Evolutionary conservation across 164 flowering plant species (phyloP).

Genomic region (Macadamia tetraphylla): DNA sequence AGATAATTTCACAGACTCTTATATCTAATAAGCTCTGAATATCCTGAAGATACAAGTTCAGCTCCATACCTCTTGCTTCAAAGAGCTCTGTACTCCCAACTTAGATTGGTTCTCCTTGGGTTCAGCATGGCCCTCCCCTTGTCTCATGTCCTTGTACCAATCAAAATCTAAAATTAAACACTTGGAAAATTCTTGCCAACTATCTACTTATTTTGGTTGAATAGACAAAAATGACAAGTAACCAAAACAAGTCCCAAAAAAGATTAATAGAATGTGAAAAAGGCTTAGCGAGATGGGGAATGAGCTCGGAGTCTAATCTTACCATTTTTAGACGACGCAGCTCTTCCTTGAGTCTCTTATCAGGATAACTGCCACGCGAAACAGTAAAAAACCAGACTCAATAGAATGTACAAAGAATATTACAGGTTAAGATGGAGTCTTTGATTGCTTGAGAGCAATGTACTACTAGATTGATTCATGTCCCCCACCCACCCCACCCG

Average conservation of each 20-base stretch:
- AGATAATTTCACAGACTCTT: background rate
- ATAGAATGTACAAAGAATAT: background rate
- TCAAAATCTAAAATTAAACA: conserved; percentile 12
- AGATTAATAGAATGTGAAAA: too few relatives aligned
- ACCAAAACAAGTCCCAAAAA: too few relatives aligned
- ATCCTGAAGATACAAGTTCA: conserved; percentile 1
- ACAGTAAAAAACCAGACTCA: background rate
- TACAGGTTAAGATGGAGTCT: background rate
- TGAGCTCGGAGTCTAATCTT: too few relatives aligned
- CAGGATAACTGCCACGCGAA: background rate
- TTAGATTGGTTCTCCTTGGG: conserved; percentile 30
- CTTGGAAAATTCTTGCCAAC: background rate
- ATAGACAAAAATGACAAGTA: too few relatives aligned
- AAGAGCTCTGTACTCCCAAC: conserved; percentile 35
- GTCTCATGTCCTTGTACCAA: conserved; percentile 43
- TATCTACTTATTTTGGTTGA: too few relatives aligned
- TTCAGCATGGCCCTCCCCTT: conserved; percentile 16
- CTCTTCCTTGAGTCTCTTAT: background rate
- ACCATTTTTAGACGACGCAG: background rate
- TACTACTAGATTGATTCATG: too few relatives aligned
- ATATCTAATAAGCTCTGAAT: background rate
- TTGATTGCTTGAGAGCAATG: too few relatives aligned
- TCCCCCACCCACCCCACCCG: too few relatives aligned
- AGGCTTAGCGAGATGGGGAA: too few relatives aligned
- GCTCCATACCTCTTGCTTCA: conserved; percentile 78